phyloP scores from a whole-genome alignment of 129 eudicot genomes.

The Artemisia annua region DNA sequence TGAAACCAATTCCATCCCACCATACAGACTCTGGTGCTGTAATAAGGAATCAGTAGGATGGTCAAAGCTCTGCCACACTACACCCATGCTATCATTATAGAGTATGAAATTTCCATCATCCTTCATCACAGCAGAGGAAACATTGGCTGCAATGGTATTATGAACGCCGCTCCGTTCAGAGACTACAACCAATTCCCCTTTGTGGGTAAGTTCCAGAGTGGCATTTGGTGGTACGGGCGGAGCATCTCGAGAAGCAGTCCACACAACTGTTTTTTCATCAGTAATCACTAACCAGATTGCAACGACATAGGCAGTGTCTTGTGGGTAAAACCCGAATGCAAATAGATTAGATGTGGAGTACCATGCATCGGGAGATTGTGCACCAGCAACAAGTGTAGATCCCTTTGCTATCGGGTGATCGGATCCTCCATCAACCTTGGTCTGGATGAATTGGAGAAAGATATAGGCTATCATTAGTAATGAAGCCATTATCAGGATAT shows the following conservation, averaged over 20 bases:
- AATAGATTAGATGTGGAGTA: slow-evolving; percentile 24
- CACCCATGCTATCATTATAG: not conserved
- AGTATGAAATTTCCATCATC: slow-evolving; percentile 39
- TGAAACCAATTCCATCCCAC: slow-evolving; percentile 41
- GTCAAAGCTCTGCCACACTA: slow-evolving; percentile 47
- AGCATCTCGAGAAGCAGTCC: slow-evolving; percentile 38
- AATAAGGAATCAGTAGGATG: slow-evolving; percentile 44
- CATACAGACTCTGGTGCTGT: slow-evolving; percentile 30
- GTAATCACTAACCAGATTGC: slow-evolving; percentile 32
- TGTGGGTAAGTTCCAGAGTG: slow-evolving; percentile 6
- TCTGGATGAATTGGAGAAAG: slow-evolving; percentile 1
- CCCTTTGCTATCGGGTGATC: slow-evolving; percentile 1
- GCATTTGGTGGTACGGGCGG: slow-evolving; percentile 20
- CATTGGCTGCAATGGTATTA: slow-evolving; percentile 9
- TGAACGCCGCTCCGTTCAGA: not conserved
- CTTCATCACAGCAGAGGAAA: slow-evolving; percentile 29
- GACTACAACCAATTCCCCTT: slow-evolving; percentile 15
- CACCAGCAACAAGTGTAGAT: slow-evolving; percentile 26
- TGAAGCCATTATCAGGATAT: slow-evolving; percentile 14
- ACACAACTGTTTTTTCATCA: slow-evolving; percentile 31
- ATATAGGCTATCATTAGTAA: slow-evolving; percentile 12
- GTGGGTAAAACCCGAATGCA: slow-evolving; percentile 38
- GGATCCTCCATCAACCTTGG: slow-evolving; percentile 12
- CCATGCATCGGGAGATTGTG: slow-evolving; percentile 30
- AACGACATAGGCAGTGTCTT: slow-evolving; percentile 27